Conservation (phyloP, 75 land plant species). For the Selaginella moellendorffii region DNA sequence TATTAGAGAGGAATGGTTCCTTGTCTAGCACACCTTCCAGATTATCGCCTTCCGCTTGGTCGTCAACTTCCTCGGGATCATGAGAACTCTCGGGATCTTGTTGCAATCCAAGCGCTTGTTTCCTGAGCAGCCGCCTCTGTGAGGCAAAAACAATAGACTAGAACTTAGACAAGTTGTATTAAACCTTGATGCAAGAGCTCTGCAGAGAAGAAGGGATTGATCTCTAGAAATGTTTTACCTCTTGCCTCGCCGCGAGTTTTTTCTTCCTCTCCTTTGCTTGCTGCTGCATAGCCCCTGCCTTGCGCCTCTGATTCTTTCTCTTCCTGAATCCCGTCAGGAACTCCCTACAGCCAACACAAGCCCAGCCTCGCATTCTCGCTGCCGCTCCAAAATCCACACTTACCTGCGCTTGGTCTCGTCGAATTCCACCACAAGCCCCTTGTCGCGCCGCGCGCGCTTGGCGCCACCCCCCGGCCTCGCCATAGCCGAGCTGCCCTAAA, state of each 20-base stretch:
- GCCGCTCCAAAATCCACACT: not conserved
- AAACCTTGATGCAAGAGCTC: not conserved
- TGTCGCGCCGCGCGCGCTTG: slow-evolving; percentile 11
- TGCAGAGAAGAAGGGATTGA: not conserved
- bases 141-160: not conserved
- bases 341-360: slow-evolving; percentile 30
- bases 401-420: slow-evolving; percentile 2
- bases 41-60: slow-evolving; percentile 6
- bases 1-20: not conserved
- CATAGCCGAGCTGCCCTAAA: too few relatives aligned
- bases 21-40: not conserved
- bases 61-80: not conserved
- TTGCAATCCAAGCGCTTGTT: slow-evolving; percentile 1
- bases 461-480: too few relatives aligned
- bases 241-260: slow-evolving; percentile 51
- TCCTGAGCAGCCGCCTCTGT: slow-evolving; percentile 12
- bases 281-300: slow-evolving; percentile 48
- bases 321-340: slow-evolving; percentile 85
- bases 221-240: slow-evolving; percentile 25
- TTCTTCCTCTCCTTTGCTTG: slow-evolving; percentile 38
- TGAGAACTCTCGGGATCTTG: not conserved
- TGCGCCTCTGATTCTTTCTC: slow-evolving; percentile 88
- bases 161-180: slow-evolving; percentile 1
- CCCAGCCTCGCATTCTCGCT: too few relatives aligned
- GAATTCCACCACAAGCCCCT: slow-evolving; percentile 6